phyloP scores from a whole-genome alignment of 2,329 filamentous ascomycete species.

The Dactylonectria macrodidyma region DNA sequence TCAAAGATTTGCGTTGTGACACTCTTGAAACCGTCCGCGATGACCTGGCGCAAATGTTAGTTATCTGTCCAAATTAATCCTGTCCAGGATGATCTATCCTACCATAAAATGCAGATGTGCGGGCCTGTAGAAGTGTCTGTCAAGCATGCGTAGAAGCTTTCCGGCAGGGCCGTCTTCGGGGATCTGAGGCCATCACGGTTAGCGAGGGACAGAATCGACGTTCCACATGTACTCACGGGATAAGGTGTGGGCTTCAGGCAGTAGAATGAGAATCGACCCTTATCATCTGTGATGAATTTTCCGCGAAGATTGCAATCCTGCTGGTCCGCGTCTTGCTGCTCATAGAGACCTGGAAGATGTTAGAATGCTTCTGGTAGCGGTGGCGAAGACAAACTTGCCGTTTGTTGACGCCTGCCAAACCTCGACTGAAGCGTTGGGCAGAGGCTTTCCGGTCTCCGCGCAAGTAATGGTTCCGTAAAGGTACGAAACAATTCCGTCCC shows the following conservation, averaged over 20 bases:
- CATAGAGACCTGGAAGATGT: conserved; percentile 63
- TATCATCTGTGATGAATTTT: conserved; percentile 76
- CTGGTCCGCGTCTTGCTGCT: conserved; percentile 81
- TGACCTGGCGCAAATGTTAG: conserved; percentile 48
- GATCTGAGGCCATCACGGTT: conserved; percentile 39
- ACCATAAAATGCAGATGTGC: conserved; percentile 74
- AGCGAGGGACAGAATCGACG: too few species aligned
- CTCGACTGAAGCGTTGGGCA: conserved; percentile 78
- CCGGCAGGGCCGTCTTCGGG: conserved; percentile 68
- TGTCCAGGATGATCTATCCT: background rate
- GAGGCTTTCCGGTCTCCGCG: conserved; percentile 73
- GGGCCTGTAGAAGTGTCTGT: conserved; percentile 70
- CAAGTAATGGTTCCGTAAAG: conserved; percentile 75
- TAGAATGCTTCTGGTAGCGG: background rate
- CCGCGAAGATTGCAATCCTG: conserved; percentile 82
- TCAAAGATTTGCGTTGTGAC: conserved; percentile 77
- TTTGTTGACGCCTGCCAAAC: conserved; percentile 88
- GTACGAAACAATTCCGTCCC: conserved; percentile 67
- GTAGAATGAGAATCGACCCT: conserved; percentile 76
- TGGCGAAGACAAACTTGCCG: conserved; percentile 51
- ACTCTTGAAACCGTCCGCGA: conserved; percentile 72
- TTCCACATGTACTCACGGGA: conserved; percentile 52
- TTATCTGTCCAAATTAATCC: background rate
- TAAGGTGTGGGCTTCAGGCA: conserved; percentile 73
- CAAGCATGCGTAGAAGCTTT: conserved; percentile 66